Evolutionary conservation across 2,329 filamentous ascomycete genomes (phyloP).

Genomic region (Trichophyton rubrum): DNA sequence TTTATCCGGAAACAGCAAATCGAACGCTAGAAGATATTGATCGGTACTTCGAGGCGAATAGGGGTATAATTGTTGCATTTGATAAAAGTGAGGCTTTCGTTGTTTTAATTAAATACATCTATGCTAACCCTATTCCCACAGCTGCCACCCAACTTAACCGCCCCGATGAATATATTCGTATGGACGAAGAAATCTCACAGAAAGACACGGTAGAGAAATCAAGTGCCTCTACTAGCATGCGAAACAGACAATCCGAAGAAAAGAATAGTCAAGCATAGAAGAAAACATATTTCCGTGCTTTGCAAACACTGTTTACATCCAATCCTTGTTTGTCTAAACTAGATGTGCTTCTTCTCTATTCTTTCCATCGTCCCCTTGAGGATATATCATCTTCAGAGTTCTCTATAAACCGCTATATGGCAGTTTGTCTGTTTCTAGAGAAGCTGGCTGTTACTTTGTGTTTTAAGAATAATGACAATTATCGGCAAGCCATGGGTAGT

Average conservation of each 20-base stretch:
- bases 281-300: not conserved
- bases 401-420: too few relatives aligned
- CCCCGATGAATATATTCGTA: conserved; percentile 14
- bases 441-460: too few relatives aligned
- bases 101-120: not conserved
- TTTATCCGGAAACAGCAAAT: conserved; percentile 42
- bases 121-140: not conserved
- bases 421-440: too few relatives aligned
- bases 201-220: not conserved
- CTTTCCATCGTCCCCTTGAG: too few relatives aligned
- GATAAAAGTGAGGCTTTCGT: conserved; percentile 13
- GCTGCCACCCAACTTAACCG: conserved; percentile 15
- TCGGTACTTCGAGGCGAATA: conserved; percentile 24
- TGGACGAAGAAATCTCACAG: conserved; percentile 14
- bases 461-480: too few relatives aligned
- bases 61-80: conserved; percentile 15
- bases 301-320: too few relatives aligned
- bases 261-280: not conserved
- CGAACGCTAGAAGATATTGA: conserved; percentile 28
- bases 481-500: too few relatives aligned
- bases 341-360: too few relatives aligned
- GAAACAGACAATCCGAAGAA: not conserved
- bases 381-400: too few relatives aligned
- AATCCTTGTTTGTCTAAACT: too few relatives aligned
- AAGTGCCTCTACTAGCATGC: not conserved